These are phyloP conservation scores for Polygonum aviculare DNA, from an alignment of 148 eudicot species.

Conservation along the genomic window DNA sequence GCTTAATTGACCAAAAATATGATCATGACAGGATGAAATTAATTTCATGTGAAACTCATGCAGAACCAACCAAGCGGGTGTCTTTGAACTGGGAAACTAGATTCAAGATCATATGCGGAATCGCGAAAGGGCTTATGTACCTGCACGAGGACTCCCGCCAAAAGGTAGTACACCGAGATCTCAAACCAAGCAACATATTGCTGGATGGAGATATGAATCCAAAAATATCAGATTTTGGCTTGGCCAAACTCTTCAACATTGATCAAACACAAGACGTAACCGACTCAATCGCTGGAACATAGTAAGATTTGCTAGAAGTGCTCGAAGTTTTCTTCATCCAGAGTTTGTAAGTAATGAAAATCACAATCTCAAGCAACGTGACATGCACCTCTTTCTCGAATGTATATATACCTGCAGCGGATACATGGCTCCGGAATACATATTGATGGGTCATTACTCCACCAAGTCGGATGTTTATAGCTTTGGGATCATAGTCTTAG, in stretches of 20 bases:
- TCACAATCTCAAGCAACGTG: neutral
- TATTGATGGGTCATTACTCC: neutral
- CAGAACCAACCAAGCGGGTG: neutral
- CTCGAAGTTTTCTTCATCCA: neutral
- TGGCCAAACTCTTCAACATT: neutral
- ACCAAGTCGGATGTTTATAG: neutral
- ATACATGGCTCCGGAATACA: neutral
- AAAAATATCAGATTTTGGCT: slow-evolving; percentile 20
- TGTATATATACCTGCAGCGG: neutral
- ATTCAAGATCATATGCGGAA: neutral
- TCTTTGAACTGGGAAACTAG: slow-evolving; percentile 9
- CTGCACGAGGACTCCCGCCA: slow-evolving; percentile 30
- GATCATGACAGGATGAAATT: neutral
- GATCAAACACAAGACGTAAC: neutral
- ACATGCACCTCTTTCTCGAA: neutral
- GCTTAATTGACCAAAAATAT: too few species aligned
- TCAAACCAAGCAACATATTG: slow-evolving; percentile 21
- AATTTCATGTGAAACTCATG: neutral
- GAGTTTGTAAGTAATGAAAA: too few species aligned
- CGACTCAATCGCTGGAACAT: neutral
- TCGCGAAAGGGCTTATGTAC: slow-evolving; percentile 9
- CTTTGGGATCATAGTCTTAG: neutral
- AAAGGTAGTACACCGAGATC: slow-evolving; percentile 22
- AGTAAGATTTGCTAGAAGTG: neutral
- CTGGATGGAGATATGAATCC: slow-evolving; percentile 24